Evolutionary conservation across 148 eudicot species (phyloP), one percentile per base, ranked within the genome.

Genomic region (Camellia lanceoleosa): DNA sequence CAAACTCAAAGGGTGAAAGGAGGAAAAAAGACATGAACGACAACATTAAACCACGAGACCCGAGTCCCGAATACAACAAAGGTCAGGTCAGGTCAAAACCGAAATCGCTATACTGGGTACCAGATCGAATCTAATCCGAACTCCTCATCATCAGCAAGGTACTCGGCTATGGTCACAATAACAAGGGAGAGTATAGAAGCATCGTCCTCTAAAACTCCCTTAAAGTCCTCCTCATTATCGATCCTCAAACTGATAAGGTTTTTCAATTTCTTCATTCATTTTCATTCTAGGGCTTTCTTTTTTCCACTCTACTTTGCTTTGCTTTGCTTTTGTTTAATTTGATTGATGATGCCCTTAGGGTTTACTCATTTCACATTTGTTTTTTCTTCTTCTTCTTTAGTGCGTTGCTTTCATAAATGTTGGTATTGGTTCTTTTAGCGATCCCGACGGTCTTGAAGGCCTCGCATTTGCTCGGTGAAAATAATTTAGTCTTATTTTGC

Each of bases 381-480:
- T 30, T 30, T 30, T 30, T 30, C 38, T 30, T 30, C 38, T 30
- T 30, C 38, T n/a, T 62, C 2, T 20, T 82, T 86, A 95, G 97
- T 89, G 93, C 84, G 93, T 97, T 73, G 97, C 97, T 75, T 87
- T 94, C 15, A 95, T 95, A 97, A 84, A 88, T 77, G 99, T 93
- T 42, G 85, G 90, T 70, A 90, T 93, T 10, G 99, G 99, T 54
- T 83, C 91, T 15, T 96, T 89, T 71, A 87, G 92, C 58, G 98
- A 96, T 77, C 99, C 99, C 52, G 88, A 88, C 9, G 92, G 94
- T n/a, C 91, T 96, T n/a, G 94, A 92, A 82, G 99, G 99, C 74
- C 95, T 93, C 46, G 98, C 99, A 96, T 87, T 96, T 95, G 79
- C 92, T 96, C 0, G 99, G 99, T 95, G 72, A 79, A 46, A 68